Evolutionary conservation across 345 rosid genomes (phyloP).

Genomic region (Arabis alpina): DNA sequence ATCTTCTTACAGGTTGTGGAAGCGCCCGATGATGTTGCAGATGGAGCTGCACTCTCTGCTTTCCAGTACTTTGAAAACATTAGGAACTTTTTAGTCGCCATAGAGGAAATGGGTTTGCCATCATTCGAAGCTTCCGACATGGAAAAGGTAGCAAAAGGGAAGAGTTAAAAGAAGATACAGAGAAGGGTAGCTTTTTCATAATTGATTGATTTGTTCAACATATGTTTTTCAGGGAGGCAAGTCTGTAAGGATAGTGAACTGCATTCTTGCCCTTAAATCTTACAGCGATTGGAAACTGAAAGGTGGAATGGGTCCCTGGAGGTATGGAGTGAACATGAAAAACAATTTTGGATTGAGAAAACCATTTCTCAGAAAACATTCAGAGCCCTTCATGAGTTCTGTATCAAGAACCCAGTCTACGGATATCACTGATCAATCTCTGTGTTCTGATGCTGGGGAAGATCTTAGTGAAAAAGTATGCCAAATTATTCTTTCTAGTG

Average conservation of each 20-base stretch:
- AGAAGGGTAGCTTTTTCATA: background rate
- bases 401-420: conserved; percentile 54
- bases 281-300: conserved; percentile 77
- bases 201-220: conserved; percentile 10
- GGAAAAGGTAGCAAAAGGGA: conserved; percentile 57
- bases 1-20: conserved; percentile 66
- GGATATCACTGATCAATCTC: conserved; percentile 44
- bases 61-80: conserved; percentile 90
- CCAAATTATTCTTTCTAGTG: conserved; percentile 30
- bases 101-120: conserved; percentile 81
- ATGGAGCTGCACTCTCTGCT: conserved; percentile 92
- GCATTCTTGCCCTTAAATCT: conserved; percentile 84
- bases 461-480: conserved; percentile 68
- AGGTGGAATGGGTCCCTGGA: conserved; percentile 78
- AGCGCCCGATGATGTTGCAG: conserved; percentile 74
- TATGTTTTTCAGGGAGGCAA: conserved; percentile 67
- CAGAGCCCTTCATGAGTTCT: conserved; percentile 70
- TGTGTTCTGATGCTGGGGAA: conserved; percentile 40
- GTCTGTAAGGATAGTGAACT: conserved; percentile 72
- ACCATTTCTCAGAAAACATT: conserved; percentile 61
- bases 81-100: conserved; percentile 78
- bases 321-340: conserved; percentile 59
- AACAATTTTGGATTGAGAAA: conserved; percentile 46
- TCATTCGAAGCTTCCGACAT: conserved; percentile 90
- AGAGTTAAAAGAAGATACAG: background rate